Percentiles rank a stretch among this genome's conserved stretches.
Conservation (phyloP, 371 early-diverging fungal genomes). For the Umbelopsis sp. region DNA sequence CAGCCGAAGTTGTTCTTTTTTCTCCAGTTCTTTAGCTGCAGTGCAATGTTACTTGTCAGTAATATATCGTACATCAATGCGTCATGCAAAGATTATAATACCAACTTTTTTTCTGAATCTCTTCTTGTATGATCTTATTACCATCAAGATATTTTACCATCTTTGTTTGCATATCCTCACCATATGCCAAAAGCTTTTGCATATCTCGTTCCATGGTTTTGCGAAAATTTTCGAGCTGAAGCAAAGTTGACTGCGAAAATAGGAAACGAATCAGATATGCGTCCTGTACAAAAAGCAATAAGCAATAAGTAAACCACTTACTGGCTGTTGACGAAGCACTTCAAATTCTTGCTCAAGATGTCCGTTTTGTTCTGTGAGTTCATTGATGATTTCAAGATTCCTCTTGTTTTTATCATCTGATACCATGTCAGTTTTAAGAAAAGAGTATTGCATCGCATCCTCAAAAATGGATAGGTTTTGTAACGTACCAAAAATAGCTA, state of each 20-base stretch:
- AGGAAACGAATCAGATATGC: no score
- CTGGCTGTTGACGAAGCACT: constrained; percentile 1
- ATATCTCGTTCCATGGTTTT: constrained; percentile 10
- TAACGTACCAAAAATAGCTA: constrained; percentile 4
- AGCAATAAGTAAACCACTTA: background rate
- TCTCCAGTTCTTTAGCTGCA: background rate
- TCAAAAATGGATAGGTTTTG: background rate
- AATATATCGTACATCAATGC: background rate
- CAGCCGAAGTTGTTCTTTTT: background rate
- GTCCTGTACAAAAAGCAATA: no score
- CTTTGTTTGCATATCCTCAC: constrained; percentile 5
- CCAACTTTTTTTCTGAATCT: constrained; percentile 11
- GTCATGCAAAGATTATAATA: background rate
- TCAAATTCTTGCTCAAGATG: constrained; percentile 5
- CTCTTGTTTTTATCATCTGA: constrained; percentile 6
- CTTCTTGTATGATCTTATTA: constrained; percentile 12
- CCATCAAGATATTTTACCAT: constrained; percentile 13
- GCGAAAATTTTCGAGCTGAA: constrained; percentile 1
- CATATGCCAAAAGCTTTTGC: constrained; percentile 12
- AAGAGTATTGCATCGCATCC: background rate
- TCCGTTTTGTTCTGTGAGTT: background rate
- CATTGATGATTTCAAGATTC: background rate
- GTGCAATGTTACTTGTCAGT: background rate
- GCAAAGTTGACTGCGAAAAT: background rate
- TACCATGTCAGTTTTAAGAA: background rate